Evolutionary conservation across 2,329 filamentous ascomycete genomes (phyloP).

Genomic region (Exophiala oligosperma): DNA sequence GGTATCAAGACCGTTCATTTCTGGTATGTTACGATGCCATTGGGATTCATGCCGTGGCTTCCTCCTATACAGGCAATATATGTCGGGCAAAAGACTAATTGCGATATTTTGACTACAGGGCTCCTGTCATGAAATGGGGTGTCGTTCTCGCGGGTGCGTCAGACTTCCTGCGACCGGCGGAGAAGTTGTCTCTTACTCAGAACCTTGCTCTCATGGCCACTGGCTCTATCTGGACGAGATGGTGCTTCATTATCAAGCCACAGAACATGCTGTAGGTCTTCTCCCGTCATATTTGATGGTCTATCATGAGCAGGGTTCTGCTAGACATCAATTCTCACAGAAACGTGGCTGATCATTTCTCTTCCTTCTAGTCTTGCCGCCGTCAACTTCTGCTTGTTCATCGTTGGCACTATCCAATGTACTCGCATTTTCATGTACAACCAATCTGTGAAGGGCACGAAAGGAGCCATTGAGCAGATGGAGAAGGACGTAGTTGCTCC

Average conservation of each 20-base stretch:
- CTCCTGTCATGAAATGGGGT: slow-evolving; percentile 95
- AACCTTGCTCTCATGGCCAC: slow-evolving; percentile 88
- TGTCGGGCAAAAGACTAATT: neutral
- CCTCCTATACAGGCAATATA: no score
- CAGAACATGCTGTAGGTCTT: slow-evolving; percentile 77
- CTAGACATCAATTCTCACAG: neutral
- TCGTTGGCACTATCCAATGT: slow-evolving; percentile 81
- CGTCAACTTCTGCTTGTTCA: slow-evolving; percentile 96
- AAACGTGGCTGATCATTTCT: slow-evolving; percentile 3
- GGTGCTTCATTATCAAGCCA: slow-evolving; percentile 96
- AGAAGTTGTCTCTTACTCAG: slow-evolving; percentile 90
- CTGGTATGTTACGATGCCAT: slow-evolving; percentile 62
- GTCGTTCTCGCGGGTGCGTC: slow-evolving; percentile 89
- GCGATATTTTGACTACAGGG: slow-evolving; percentile 54
- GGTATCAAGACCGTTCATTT: slow-evolving; percentile 96
- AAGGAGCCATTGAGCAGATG: slow-evolving; percentile 38
- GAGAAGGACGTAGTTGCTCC: slow-evolving; percentile 31
- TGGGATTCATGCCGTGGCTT: no score
- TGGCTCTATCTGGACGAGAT: slow-evolving; percentile 95
- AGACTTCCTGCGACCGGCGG: slow-evolving; percentile 86
- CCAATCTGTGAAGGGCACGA: slow-evolving; percentile 56
- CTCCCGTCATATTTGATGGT: neutral
- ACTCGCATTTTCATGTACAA: slow-evolving; percentile 71
- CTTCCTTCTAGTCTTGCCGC: slow-evolving; percentile 67
- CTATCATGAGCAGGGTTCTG: neutral